Evolutionary conservation across 2,329 filamentous ascomycete species (phyloP).

Genomic region (Dothistroma pini): DNA sequence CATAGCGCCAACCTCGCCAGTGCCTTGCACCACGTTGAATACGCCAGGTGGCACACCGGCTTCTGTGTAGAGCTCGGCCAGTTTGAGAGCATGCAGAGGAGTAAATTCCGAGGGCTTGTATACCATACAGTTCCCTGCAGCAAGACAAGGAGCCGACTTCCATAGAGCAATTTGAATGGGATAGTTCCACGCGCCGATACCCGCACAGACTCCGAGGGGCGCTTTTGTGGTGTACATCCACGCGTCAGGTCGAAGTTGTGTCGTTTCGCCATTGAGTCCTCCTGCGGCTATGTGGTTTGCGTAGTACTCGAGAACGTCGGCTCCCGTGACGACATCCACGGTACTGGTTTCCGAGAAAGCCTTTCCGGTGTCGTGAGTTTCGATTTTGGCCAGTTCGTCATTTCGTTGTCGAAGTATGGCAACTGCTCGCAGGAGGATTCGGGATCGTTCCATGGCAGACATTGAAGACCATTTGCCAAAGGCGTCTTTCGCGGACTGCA

Average conservation of each 20-base stretch:
- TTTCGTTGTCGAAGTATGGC: slow-evolving; percentile 70
- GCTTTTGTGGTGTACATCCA: slow-evolving; percentile 82
- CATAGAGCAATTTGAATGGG: slow-evolving; percentile 86
- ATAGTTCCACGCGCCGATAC: slow-evolving; percentile 90
- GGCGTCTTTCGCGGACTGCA: slow-evolving; percentile 66
- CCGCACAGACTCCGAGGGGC: slow-evolving; percentile 76
- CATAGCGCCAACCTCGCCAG: slow-evolving; percentile 71
- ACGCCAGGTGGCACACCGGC: slow-evolving; percentile 77
- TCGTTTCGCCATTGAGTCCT: slow-evolving; percentile 75
- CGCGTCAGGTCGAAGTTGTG: slow-evolving; percentile 68
- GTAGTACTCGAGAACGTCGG: slow-evolving; percentile 83
- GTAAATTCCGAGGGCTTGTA: slow-evolving; percentile 90
- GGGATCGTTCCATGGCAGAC: slow-evolving; percentile 68
- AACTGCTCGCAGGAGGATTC: slow-evolving; percentile 74
- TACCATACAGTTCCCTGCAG: slow-evolving; percentile 84
- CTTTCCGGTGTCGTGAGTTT: slow-evolving; percentile 85
- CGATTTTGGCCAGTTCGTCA: slow-evolving; percentile 71
- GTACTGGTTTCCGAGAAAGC: slow-evolving; percentile 78
- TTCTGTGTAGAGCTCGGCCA: slow-evolving; percentile 73
- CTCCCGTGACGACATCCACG: slow-evolving; percentile 78
- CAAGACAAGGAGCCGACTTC: slow-evolving; percentile 83
- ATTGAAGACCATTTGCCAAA: slow-evolving; percentile 75
- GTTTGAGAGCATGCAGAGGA: slow-evolving; percentile 71
- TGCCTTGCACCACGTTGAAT: slow-evolving; percentile 83
- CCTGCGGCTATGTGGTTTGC: slow-evolving; percentile 74